These are phyloP conservation scores for Apophysomyces sp. DNA, from an alignment of 371 early-diverging fungal genomes.

Conservation along the genomic window DNA sequence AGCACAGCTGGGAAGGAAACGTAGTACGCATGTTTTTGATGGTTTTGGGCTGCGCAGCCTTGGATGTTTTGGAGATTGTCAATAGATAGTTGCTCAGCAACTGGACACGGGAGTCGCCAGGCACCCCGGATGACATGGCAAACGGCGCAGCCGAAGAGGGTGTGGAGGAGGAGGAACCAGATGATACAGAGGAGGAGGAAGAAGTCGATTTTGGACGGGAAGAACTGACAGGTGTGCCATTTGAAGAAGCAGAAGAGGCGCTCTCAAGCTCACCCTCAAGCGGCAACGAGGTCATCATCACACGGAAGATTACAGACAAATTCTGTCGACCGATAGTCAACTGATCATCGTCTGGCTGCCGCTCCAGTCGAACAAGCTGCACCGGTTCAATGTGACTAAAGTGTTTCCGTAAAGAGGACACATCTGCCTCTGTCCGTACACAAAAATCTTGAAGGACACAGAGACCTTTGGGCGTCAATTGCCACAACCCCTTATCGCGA, in stretches of 20 bases:
- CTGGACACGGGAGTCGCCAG: conserved; percentile 34
- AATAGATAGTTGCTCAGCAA: conserved; percentile 39
- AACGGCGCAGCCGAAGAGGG: conserved; percentile 3
- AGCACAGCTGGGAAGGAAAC: conserved; percentile 40
- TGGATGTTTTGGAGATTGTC: conserved; percentile 21
- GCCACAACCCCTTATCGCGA: conserved; percentile 53
- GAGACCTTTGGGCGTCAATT: conserved; percentile 59
- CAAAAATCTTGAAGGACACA: conserved; percentile 52
- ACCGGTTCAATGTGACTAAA: conserved; percentile 31
- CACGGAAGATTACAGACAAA: conserved; percentile 25
- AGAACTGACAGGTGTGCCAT: neutral
- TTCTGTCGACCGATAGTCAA: conserved; percentile 22
- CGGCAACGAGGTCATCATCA: conserved; percentile 41
- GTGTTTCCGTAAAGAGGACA: conserved; percentile 21
- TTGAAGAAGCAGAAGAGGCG: neutral
- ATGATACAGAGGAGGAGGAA: conserved; percentile 6
- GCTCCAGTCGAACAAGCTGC: conserved; percentile 31
- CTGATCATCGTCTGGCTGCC: conserved; percentile 39
- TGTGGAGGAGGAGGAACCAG: conserved; percentile 11
- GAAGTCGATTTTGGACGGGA: neutral
- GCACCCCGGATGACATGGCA: neutral
- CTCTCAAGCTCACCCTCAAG: conserved; percentile 23
- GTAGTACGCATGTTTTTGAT: conserved; percentile 29
- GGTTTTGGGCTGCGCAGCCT: conserved; percentile 9
- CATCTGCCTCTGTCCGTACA: conserved; percentile 32